Evolutionary conservation across 1,284 basidiomycete species (phyloP), one percentile per base, ranked within the genome.

Genomic region (Psilocybe mexicana): DNA sequence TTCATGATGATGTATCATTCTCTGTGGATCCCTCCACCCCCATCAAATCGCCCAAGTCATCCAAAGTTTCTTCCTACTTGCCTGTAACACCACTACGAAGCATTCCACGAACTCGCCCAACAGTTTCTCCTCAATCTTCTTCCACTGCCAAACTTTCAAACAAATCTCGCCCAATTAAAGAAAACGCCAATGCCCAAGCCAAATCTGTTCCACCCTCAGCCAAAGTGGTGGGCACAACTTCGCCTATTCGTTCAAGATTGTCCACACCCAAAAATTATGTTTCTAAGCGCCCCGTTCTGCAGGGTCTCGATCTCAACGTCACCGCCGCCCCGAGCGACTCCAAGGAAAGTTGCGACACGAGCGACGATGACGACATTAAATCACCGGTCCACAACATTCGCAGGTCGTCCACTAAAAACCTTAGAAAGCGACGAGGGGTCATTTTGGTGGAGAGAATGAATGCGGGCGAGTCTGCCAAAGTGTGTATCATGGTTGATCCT

Each of bases 381-480:
- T 11, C 23, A 35, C 33, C 5, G 4, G 43, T 23, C 23, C 24
- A 40, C 12, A 54, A 53, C 2, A 24, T 40, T 43, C 25, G 49
- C 60, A 60, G 45, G 51, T 47, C 55, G 52, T 62, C 61, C 26
- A 59, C 64, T 5, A 67, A 60, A 43, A 44, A 58, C 36, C 56
- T 62, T 1, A 62, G 60, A 18, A 71, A 67, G 54, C 63, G 68
- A 38, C 62, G 60, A n/a, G 68, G 64, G 2, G 60, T 68, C 11
- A 61, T 68, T 18, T 43, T 69, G 57, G 52, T 52, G 6, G 59
- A 62, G 43, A 61, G 58, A 11, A 52, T 60, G n/a, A 23, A 54
- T 35, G 23, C 43, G 7, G 26, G 12, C n/a, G 4, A 11, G 6
- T 8, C 10, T 4, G 4, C 38, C 8, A 33, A 4, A 6, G 30